These are phyloP conservation scores for Saccharata proteae DNA, from an alignment of 2,329 filamentous ascomycete genomes.

Conservation along the genomic window DNA sequence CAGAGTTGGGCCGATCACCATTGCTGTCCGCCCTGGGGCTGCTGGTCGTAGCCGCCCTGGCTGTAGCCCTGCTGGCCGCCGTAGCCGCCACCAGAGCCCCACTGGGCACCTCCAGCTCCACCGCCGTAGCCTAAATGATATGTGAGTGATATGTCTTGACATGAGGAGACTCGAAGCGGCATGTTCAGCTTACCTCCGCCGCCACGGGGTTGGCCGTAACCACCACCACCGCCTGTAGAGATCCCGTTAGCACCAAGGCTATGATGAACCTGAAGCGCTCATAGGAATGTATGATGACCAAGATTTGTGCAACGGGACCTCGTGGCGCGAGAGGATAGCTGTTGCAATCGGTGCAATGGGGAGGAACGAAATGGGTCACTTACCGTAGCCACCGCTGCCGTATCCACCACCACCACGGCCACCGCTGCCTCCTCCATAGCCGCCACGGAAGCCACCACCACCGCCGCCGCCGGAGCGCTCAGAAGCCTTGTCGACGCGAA, in stretches of 20 bases:
- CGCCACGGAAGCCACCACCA: constrained; percentile 20
- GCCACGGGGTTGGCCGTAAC: constrained; percentile 11
- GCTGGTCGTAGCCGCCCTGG: constrained; percentile 21
- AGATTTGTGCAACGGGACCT: no score
- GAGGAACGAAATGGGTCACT: constrained; percentile 8
- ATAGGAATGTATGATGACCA: constrained; percentile 7
- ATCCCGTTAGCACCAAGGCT: constrained; percentile 12
- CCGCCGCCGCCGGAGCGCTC: constrained; percentile 49
- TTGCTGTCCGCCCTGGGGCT: constrained; percentile 20
- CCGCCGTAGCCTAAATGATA: constrained; percentile 14
- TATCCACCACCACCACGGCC: constrained; percentile 18
- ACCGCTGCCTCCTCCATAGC: constrained; percentile 14
- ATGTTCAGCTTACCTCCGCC: constrained; percentile 11
- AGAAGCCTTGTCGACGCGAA: constrained; percentile 91
- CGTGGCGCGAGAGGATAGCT: constrained; percentile 7
- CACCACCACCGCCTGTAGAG: constrained; percentile 12
- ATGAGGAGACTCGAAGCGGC: not conserved
- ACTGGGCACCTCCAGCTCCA: constrained; percentile 12
- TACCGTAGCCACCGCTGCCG: constrained; percentile 16
- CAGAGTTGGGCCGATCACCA: no score
- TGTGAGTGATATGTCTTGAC: no score
- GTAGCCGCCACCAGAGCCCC: constrained; percentile 13
- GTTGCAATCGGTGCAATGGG: constrained; percentile 3
- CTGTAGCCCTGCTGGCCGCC: constrained; percentile 16
- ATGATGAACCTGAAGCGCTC: constrained; percentile 5